These are phyloP conservation scores for Aspergillus haitiensis DNA, from an alignment of 495 filamentous ascomycete genomes.

Conservation along the genomic window DNA sequence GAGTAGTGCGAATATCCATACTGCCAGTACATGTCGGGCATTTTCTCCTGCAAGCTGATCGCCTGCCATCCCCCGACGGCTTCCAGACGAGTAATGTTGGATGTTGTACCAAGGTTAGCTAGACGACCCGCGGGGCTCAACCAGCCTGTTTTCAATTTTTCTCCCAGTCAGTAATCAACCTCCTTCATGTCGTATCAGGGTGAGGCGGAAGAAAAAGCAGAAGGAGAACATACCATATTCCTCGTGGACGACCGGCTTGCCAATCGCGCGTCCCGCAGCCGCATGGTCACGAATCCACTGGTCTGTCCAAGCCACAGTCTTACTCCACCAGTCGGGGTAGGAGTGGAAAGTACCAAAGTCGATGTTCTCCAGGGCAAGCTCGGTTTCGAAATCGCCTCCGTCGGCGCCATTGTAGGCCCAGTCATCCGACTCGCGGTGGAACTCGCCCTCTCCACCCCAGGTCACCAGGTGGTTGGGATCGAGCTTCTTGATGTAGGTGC, in stretches of 20 bases:
- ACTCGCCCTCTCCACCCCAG: conserved; percentile 56
- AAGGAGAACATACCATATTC: conserved; percentile 17
- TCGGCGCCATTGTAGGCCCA: conserved; percentile 58
- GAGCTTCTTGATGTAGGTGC: conserved; percentile 59
- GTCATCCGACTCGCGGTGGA: conserved; percentile 42
- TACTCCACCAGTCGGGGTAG: conserved; percentile 46
- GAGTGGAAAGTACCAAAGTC: conserved; percentile 64
- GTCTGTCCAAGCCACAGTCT: conserved; percentile 22
- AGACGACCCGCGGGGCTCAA: conserved; percentile 13
- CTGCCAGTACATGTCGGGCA: conserved; percentile 24
- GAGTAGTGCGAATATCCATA: conserved; percentile 21
- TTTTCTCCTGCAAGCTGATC: conserved; percentile 21
- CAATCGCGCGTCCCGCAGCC: not conserved
- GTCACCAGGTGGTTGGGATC: conserved; percentile 60
- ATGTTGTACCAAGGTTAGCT: conserved; percentile 13
- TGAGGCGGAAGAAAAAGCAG: not conserved
- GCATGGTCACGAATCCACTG: conserved; percentile 22
- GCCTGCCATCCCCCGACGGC: conserved; percentile 22
- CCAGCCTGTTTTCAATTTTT: conserved; percentile 9
- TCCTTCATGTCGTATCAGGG: not conserved
- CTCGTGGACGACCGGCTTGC: conserved; percentile 22
- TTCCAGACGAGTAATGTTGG: conserved; percentile 22
- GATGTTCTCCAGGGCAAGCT: conserved; percentile 53
- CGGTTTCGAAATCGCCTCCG: conserved; percentile 60
- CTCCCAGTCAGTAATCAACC: not conserved